Evolutionary conservation across 257 asterid species (phyloP), one percentile per base, ranked within the genome.

Genomic region (Petunia axillaris): DNA sequence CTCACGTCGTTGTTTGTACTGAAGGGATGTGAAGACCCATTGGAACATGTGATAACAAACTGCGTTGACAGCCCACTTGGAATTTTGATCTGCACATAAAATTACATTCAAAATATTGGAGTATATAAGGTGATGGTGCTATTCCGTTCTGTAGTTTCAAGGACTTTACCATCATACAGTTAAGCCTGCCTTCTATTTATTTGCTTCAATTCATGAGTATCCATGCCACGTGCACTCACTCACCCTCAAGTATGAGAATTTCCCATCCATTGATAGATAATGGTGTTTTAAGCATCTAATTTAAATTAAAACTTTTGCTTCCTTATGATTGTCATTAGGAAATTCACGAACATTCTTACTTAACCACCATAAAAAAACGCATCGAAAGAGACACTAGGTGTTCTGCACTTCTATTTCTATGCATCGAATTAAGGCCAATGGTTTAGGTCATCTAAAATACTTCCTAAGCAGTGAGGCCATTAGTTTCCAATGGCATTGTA

Each of bases 21-120:
- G 82, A 94, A 94, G 50, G 94, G 98, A 82, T 89, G 93, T 59
- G 97, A 93, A 16, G 96, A 88, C 77, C 98, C 98, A 83, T 89
- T 81, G 44, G 98, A 83, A 80, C 95, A 85, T 67, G 89, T 89
- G 85, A 96, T 84, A 84, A 96, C 98, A 84, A 96, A 94, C 82
- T 96, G 98, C 11, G 94, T 16, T 3, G 98, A 92, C 76, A 89
- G 87, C 40, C 98, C 98, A 82, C 89, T 88, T 39, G 98, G 98
- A 82, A 94, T 93, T 91, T 91, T 92, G 85, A 96, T 91, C 99
- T 96, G 94, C 79, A 86, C 64, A 77, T 41, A 70, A 8, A 35
- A 36, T 50, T 50, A 50, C 78, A 73, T 44, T 73, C 36, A 73
- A 73, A 25, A 81, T 13, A 44, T 76, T 53, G 43, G 53, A 71